Evolutionary conservation across 306 rosid species (phyloP).

Genomic region (Argentina anserina): DNA sequence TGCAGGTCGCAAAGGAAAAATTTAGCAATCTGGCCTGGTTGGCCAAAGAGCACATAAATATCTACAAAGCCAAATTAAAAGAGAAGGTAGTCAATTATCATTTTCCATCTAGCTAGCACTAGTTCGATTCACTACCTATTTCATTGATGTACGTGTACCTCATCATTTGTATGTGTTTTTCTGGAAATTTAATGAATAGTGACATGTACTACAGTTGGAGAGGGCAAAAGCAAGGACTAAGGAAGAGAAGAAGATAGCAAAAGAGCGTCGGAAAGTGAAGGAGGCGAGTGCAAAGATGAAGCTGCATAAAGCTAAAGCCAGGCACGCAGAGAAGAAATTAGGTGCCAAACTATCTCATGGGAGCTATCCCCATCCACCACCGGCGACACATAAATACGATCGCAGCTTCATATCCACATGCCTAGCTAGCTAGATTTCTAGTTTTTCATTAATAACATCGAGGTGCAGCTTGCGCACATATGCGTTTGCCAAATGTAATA

Average conservation of each 20-base stretch:
- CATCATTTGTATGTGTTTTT: not conserved
- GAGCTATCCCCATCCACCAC: not conserved
- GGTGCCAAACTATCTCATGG: not conserved
- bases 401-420: not conserved
- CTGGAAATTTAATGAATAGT: not conserved
- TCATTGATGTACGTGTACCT: not conserved
- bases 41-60: constrained; percentile 17
- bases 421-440: not conserved
- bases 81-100: constrained; percentile 16
- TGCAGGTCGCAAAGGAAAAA: constrained; percentile 25
- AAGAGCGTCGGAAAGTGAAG: constrained; percentile 9
- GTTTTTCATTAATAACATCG: not conserved
- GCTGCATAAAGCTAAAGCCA: constrained; percentile 8
- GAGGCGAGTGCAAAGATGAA: constrained; percentile 6
- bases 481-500: not conserved
- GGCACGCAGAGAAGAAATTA: constrained; percentile 5
- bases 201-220: not conserved
- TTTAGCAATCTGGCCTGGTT: constrained; percentile 23
- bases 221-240: not conserved
- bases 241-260: not conserved
- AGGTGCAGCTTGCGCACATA: not conserved
- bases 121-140: not conserved
- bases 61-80: constrained; percentile 23
- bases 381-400: not conserved
- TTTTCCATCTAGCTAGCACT: not conserved